phyloP scores from a whole-genome alignment of 169 alveolate genomes.

The Besnoitia besnoiti region DNA sequence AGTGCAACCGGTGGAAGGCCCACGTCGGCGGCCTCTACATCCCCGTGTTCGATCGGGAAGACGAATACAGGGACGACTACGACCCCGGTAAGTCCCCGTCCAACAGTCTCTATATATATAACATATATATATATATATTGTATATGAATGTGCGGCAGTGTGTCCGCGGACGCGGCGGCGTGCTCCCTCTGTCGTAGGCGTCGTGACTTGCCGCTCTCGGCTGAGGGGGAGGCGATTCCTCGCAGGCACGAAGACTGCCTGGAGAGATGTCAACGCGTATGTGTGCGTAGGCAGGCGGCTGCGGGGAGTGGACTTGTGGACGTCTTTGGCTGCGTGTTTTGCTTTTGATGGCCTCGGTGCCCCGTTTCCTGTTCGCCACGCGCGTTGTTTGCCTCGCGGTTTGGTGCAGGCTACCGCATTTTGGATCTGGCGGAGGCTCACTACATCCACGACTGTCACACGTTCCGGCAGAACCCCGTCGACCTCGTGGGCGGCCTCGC shows the following conservation, averaged over 20 bases:
- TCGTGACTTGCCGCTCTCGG: no score
- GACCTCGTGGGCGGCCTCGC: background rate
- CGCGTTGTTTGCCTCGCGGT: background rate
- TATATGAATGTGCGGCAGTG: no score
- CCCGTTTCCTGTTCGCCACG: background rate
- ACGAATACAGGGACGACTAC: constrained; percentile 19
- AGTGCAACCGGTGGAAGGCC: background rate
- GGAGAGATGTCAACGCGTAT: no score
- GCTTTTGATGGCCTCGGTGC: background rate
- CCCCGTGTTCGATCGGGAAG: background rate
- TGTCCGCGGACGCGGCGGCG: no score
- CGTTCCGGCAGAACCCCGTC: background rate
- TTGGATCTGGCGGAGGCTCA: background rate
- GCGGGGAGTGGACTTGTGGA: background rate
- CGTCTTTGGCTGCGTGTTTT: background rate
- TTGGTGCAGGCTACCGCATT: background rate
- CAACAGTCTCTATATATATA: no score
- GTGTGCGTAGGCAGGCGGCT: no score
- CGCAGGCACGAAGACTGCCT: no score
- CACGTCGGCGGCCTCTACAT: constrained; percentile 9
- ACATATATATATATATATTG: no score
- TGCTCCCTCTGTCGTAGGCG: no score
- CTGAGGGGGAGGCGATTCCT: no score
- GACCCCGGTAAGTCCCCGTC: background rate
- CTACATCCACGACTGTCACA: constrained; percentile 18